A percentile compares a stretch with the other conserved stretches of the same genome.
phyloP scores from a whole-genome alignment of 176 grass and related monocot species.

The Phoenix roebelenii region DNA sequence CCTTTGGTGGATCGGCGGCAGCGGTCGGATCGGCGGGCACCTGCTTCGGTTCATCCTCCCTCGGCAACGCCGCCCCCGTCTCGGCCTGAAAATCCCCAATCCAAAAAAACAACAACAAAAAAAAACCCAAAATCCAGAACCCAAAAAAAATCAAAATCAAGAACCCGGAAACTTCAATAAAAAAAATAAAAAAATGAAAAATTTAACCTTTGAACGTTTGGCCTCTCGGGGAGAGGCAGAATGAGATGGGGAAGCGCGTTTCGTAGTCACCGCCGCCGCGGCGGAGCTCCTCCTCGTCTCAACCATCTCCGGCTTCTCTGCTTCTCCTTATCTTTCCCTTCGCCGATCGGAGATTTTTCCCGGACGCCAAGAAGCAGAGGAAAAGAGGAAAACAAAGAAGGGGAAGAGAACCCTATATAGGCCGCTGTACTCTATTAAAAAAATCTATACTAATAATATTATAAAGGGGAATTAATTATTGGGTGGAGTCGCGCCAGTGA shows the following conservation, averaged over 20 bases:
- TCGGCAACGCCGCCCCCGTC: neutral
- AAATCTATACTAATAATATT: too few species aligned
- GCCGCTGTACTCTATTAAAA: too few species aligned
- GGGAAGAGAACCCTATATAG: too few species aligned
- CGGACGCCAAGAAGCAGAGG: too few species aligned
- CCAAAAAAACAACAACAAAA: neutral
- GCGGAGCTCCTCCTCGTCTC: constrained; percentile 57
- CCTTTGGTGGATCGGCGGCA: neutral
- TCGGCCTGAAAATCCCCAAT: constrained; percentile 4
- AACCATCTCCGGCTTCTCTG: constrained; percentile 36
- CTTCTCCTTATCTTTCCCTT: neutral
- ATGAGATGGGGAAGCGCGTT: neutral
- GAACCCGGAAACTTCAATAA: constrained; percentile 14
- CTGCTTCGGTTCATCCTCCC: constrained; percentile 2
- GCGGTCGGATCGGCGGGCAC: constrained; percentile 1
- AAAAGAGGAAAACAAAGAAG: too few species aligned
- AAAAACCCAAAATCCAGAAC: constrained; percentile 11
- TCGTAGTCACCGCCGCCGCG: neutral
- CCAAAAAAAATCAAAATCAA: neutral
- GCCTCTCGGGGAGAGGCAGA: constrained; percentile 25
- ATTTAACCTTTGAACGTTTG: constrained; percentile 48
- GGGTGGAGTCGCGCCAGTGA: too few species aligned
- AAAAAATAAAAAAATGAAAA: constrained; percentile 24
- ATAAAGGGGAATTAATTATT: too few species aligned
- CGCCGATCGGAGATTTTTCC: too few species aligned